phyloP scores from a whole-genome alignment of 345 rosid genomes.

The Microcos paniculata region DNA sequence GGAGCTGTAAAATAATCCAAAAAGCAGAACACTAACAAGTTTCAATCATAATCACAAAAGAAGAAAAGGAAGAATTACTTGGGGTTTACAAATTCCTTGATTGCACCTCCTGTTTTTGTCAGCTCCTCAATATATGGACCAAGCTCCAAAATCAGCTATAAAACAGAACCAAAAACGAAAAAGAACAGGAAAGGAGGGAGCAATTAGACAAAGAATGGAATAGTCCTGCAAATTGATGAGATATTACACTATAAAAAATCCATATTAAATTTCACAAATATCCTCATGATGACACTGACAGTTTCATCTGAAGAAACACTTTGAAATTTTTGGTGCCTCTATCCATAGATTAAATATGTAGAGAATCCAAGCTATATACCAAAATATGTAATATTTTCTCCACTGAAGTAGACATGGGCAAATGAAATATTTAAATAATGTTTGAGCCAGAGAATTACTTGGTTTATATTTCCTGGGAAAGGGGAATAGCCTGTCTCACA shows the following conservation, averaged over 20 bases:
- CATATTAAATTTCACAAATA: not conserved
- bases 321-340: not conserved
- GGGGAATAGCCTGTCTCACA: conserved; percentile 94
- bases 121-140: conserved; percentile 86
- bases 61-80: conserved; percentile 54
- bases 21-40: conserved; percentile 9
- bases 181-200: not conserved
- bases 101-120: conserved; percentile 82
- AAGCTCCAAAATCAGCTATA: conserved; percentile 82
- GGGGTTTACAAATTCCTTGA: conserved; percentile 97
- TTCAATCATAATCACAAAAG: conserved; percentile 1
- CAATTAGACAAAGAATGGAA: not conserved
- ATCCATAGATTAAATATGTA: not conserved
- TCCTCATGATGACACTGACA: not conserved
- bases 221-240: not conserved
- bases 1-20: not conserved
- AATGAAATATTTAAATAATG: not conserved
- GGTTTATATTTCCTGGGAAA: conserved; percentile 97
- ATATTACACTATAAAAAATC: not conserved
- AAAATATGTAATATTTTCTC: no score
- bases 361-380: not conserved
- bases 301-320: not conserved
- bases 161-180: conserved; percentile 6
- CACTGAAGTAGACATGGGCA: no score
- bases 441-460: conserved; percentile 45